phyloP scores from a whole-genome alignment of 352 stramenopile species.

The Phytopythium ostracodes region DNA sequence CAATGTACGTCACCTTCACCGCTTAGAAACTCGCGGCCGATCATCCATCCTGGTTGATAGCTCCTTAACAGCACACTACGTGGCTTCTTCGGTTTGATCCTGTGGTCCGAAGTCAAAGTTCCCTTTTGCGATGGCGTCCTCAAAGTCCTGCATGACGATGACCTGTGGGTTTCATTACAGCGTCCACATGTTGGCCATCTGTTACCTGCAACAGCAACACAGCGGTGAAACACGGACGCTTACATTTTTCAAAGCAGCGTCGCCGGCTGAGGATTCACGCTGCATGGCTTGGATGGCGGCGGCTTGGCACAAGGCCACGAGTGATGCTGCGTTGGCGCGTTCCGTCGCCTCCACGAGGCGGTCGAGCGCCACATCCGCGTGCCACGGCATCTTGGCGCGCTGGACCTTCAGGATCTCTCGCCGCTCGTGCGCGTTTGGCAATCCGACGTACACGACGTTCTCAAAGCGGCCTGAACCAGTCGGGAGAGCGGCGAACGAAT shows the following conservation, averaged over 20 bases:
- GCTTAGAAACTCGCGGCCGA: slow-evolving; percentile 25
- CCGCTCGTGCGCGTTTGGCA: slow-evolving; percentile 51
- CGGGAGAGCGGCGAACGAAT: not conserved
- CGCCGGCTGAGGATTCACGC: slow-evolving; percentile 6
- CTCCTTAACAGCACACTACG: not conserved
- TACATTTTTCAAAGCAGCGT: slow-evolving; percentile 22
- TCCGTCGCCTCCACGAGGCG: slow-evolving; percentile 51
- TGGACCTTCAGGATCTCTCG: slow-evolving; percentile 66
- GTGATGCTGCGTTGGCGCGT: slow-evolving; percentile 63
- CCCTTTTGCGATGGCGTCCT: slow-evolving; percentile 25
- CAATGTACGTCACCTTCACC: slow-evolving; percentile 40
- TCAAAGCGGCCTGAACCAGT: slow-evolving; percentile 64
- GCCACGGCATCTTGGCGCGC: slow-evolving; percentile 66
- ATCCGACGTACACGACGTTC: slow-evolving; percentile 73
- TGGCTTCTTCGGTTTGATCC: slow-evolving; percentile 6
- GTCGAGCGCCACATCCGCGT: slow-evolving; percentile 37
- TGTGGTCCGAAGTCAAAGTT: slow-evolving; percentile 38
- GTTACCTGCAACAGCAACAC: not conserved
- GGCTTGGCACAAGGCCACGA: slow-evolving; percentile 66
- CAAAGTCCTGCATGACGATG: slow-evolving; percentile 49
- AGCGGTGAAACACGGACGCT: not conserved
- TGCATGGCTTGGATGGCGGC: slow-evolving; percentile 77
- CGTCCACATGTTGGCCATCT: not conserved
- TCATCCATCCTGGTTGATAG: not conserved
- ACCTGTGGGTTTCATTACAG: slow-evolving; percentile 13